phyloP scores from a whole-genome alignment of 352 stramenopile genomes.

The Halophytophthora batemanensis region DNA sequence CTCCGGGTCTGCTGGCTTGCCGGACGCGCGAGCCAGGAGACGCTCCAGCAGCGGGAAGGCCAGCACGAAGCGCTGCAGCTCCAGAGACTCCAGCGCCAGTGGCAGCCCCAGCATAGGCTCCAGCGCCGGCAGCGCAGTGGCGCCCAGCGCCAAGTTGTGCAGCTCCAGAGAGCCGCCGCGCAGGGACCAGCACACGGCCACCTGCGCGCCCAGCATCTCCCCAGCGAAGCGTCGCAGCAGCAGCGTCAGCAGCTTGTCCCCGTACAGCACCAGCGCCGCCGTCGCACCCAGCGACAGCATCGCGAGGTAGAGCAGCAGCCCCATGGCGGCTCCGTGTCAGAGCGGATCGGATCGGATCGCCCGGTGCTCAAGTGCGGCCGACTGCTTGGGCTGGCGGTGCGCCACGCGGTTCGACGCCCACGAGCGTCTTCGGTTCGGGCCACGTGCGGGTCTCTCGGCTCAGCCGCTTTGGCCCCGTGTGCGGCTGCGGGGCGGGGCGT shows the following conservation, averaged over 20 bases:
- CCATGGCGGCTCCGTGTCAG: conserved; percentile 21
- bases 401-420: no score
- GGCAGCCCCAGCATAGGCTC: conserved; percentile 60
- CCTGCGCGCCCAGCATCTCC: conserved; percentile 47
- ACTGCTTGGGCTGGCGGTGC: no score
- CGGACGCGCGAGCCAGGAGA: conserved; percentile 19
- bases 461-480: no score
- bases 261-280: conserved; percentile 36
- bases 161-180: conserved; percentile 58
- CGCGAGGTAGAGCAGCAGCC: conserved; percentile 32
- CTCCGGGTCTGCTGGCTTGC: conserved; percentile 9
- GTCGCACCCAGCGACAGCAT: conserved; percentile 30
- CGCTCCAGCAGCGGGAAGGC: conserved; percentile 49
- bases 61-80: conserved; percentile 51
- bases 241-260: conserved; percentile 61
- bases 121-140: conserved; percentile 40
- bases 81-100: conserved; percentile 58
- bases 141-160: conserved; percentile 46
- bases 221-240: conserved; percentile 43
- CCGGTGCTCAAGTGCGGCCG: no score
- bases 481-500: no score
- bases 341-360: no score
- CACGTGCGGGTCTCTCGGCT: no score
- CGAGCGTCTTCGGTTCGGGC: no score
- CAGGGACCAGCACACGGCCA: conserved; percentile 64